These are phyloP conservation scores for Brassica balearica DNA, from an alignment of 441 rosid species.

Conservation along the genomic window DNA sequence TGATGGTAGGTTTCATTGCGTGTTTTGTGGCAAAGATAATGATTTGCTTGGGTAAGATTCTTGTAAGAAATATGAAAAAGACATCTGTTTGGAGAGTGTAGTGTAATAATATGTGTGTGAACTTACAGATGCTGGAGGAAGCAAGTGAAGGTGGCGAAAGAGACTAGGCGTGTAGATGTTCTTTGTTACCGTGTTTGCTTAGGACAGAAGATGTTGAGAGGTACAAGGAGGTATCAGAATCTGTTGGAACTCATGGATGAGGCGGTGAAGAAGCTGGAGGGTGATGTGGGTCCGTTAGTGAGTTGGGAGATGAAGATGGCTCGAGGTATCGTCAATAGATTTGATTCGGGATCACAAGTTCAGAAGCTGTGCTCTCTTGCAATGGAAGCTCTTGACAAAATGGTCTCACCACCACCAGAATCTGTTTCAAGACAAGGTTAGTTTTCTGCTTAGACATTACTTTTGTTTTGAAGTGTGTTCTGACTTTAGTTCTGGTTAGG, in stretches of 20 bases:
- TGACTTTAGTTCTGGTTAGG: conserved; percentile 22
- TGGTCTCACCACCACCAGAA: conserved; percentile 48
- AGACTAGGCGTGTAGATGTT: conserved; percentile 87
- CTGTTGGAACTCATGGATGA: conserved; percentile 70
- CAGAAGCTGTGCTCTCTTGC: conserved; percentile 81
- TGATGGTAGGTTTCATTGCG: conserved; percentile 70
- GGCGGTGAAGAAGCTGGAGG: conserved; percentile 81
- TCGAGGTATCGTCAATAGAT: conserved; percentile 89
- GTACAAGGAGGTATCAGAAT: conserved; percentile 59
- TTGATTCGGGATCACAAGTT: conserved; percentile 77
- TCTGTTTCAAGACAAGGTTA: conserved; percentile 36
- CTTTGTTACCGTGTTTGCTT: conserved; percentile 87
- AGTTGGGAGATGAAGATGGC: conserved; percentile 89
- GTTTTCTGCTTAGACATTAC: background rate
- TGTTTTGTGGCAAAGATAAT: conserved; percentile 77
- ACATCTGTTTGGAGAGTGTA: background rate
- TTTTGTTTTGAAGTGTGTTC: background rate
- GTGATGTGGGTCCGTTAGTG: conserved; percentile 83
- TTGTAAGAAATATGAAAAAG: too few species aligned
- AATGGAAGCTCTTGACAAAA: conserved; percentile 64
- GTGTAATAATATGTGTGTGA: conserved; percentile 31
- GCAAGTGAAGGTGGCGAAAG: conserved; percentile 77
- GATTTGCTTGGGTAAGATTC: conserved; percentile 81
- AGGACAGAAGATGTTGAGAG: conserved; percentile 77
- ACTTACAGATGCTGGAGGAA: conserved; percentile 90